These are phyloP conservation scores for Umbelopsis sp. DNA, from an alignment of 371 early-diverging fungal genomes.

Conservation along the genomic window DNA sequence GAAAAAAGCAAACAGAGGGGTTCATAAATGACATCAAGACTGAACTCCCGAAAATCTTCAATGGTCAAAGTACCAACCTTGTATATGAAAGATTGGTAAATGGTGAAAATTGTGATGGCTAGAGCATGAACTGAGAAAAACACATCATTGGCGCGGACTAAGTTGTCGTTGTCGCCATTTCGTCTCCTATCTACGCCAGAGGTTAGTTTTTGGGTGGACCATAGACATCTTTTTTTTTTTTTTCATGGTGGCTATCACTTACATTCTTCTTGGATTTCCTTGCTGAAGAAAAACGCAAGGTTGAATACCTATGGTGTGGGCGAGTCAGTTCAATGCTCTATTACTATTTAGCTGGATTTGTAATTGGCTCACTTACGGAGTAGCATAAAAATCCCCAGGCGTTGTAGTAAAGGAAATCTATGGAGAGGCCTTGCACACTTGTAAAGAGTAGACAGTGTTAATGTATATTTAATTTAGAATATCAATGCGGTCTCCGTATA, in stretches of 20 bases:
- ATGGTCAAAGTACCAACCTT: constrained; percentile 47
- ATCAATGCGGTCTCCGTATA: background rate
- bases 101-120: constrained; percentile 63
- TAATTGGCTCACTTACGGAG: constrained; percentile 45
- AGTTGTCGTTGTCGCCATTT: constrained; percentile 67
- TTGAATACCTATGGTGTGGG: constrained; percentile 67
- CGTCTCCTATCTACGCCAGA: constrained; percentile 56
- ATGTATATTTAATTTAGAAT: background rate
- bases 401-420: constrained; percentile 89
- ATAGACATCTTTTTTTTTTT: background rate
- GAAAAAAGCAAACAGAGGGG: constrained; percentile 13
- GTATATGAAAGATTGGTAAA: constrained; percentile 77
- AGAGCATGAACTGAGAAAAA: constrained; percentile 88
- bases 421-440: constrained; percentile 85
- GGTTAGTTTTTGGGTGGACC: background rate
- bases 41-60: no score
- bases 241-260: constrained; percentile 14
- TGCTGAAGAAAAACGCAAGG: constrained; percentile 69
- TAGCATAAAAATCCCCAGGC: constrained; percentile 88
- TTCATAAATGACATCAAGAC: no score
- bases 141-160: constrained; percentile 89
- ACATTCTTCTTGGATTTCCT: constrained; percentile 74
- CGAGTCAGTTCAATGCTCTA: no score
- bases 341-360: no score
- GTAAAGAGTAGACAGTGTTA: background rate